Percentiles rank a stretch among this genome's conserved stretches.
Conservation (phyloP, 768 basidiomycete species). For the Lactifluus piperatus region DNA sequence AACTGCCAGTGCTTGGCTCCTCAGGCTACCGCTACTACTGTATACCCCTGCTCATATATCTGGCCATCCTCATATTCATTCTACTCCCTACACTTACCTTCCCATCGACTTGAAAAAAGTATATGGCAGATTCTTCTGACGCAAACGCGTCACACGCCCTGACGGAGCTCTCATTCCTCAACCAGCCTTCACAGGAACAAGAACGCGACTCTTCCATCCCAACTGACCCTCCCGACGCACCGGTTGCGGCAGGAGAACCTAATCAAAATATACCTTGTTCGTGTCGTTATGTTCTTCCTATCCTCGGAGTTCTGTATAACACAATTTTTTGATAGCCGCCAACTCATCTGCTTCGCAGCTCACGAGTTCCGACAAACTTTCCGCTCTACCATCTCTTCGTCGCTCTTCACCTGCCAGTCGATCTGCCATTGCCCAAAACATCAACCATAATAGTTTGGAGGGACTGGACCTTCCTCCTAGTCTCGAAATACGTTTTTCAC, state of each 20-base stretch:
- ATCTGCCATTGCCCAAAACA: conserved; percentile 26
- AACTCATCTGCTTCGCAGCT: conserved; percentile 26
- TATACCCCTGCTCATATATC: background rate
- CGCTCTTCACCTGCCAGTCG: conserved; percentile 29
- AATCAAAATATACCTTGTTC: background rate
- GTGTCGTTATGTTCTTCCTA: background rate
- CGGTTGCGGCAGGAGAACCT: background rate
- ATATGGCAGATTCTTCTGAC: background rate
- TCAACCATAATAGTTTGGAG: conserved; percentile 31
- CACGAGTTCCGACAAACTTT: conserved; percentile 40
- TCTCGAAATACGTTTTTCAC: background rate
- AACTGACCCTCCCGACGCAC: background rate
- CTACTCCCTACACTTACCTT: background rate
- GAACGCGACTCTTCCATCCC: background rate
- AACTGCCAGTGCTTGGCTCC: no score
- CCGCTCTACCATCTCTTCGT: conserved; percentile 28
- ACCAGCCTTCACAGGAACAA: conserved; percentile 1
- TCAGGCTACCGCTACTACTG: background rate
- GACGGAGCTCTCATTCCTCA: background rate
- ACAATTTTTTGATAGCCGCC: conserved; percentile 17
- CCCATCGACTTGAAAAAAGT: background rate
- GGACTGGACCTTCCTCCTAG: conserved; percentile 21
- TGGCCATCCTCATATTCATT: background rate
- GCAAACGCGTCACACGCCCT: background rate
- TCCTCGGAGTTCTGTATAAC: background rate